phyloP scores from a whole-genome alignment of 371 early-diverging fungal genomes.

The Apophysomyces variabilis region DNA sequence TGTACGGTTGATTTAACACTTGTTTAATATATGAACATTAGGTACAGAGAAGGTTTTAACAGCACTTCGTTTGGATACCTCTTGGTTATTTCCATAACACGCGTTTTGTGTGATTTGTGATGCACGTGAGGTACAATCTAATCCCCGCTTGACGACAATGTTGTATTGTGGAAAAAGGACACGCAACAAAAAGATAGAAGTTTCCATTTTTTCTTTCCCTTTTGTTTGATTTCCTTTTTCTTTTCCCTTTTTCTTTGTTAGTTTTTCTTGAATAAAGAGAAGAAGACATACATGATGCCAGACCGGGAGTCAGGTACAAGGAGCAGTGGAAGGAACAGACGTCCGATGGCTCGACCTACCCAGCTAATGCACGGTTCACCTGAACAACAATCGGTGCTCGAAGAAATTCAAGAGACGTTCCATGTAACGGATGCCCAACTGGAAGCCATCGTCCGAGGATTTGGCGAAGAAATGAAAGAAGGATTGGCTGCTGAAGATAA shows the following conservation, averaged over 20 bases:
- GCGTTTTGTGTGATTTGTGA: neutral
- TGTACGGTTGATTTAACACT: too few species aligned
- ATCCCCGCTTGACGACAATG: constrained; percentile 3
- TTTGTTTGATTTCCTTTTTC: neutral
- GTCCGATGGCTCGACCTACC: constrained; percentile 8
- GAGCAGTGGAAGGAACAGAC: constrained; percentile 1
- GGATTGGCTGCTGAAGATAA: constrained; percentile 32
- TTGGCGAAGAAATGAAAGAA: constrained; percentile 50
- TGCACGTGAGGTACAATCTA: constrained; percentile 3
- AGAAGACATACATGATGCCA: constrained; percentile 2
- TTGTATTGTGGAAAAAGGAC: neutral
- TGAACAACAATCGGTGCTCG: constrained; percentile 31
- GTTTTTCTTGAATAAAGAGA: neutral
- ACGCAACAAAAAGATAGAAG: constrained; percentile 10
- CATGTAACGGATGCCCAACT: constrained; percentile 40
- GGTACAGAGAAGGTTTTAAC: too few species aligned
- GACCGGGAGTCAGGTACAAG: constrained; percentile 8
- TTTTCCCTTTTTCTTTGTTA: too few species aligned
- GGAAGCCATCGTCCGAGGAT: constrained; percentile 30
- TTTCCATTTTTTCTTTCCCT: constrained; percentile 7
- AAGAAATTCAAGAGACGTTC: constrained; percentile 34
- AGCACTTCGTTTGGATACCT: too few species aligned
- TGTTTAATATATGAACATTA: too few species aligned
- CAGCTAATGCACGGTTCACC: constrained; percentile 22
- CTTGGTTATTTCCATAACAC: too few species aligned